Evolutionary conservation across 2,329 filamentous ascomycete species (phyloP), one percentile per base, ranked within the genome.

Genomic region (Diplocarpon mali): DNA sequence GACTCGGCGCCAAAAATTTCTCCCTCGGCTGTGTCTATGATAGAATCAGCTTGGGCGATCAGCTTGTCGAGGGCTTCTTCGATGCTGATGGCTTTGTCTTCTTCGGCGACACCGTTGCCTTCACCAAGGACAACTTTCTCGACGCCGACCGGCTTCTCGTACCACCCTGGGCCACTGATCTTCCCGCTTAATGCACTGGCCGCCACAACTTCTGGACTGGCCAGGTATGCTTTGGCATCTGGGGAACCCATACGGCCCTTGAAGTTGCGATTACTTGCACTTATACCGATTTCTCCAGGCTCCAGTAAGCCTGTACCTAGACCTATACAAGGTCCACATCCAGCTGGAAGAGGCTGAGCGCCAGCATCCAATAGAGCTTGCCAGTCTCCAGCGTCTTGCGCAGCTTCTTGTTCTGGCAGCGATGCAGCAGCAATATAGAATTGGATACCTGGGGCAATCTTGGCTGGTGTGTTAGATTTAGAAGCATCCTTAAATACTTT

Each of bases 381-480:
- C 90, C 89, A 96, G 63, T 90, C 84, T 9, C 90, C 89, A 0
- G 76, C 70, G 44, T 81, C 82, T 63, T 95, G 86, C 0, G 90
- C 84, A 0, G 75, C 70, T 46, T 76, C 64, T 62, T 95, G 88
- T 62, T 95, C 89, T 0, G 75, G 70, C 0, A 77, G 59, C 0
- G 89, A 95, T 0, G 90, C 90, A 0, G 90, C 88, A 0, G 89
- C 84, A 50, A 96, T 84, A 65, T 95, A 95, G 59, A 95, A 80
- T 45, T 88, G 73, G 34, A 95, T 88, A 24, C 82, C 78, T 0
- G 76, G 68, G 0, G 85, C 80, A 46, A 95, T 73, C 65, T 83
- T 86, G 15, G 85, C 73, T 5, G 76, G 65, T 44, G 72, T 68
- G 12, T 79, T 83, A 17, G 68, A 69, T 42, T 66, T 62, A 0